phyloP scores from a whole-genome alignment of 2,329 filamentous ascomycete species.

The Canariomyces notabilis region DNA sequence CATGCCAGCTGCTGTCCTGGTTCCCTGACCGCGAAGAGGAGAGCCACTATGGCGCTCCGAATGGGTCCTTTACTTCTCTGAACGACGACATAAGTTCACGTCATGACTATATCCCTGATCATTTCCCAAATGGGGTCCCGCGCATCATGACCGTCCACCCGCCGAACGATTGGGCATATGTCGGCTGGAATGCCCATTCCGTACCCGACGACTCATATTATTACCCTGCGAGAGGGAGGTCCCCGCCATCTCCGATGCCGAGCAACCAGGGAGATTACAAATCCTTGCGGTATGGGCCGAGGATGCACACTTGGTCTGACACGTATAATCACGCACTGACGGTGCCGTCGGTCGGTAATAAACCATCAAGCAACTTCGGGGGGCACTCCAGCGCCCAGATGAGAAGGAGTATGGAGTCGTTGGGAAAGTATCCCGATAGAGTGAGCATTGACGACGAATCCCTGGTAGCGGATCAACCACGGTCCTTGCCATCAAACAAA shows the following conservation, averaged over 20 bases:
- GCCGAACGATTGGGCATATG: conserved; percentile 41
- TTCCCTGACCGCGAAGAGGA: conserved; percentile 51
- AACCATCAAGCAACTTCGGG: conserved; percentile 6
- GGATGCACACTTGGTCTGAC: conserved; percentile 20
- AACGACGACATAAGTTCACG: conserved; percentile 35
- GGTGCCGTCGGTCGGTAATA: conserved; percentile 13
- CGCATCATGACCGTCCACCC: conserved; percentile 39
- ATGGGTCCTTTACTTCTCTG: conserved; percentile 34
- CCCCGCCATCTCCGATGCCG: conserved; percentile 48
- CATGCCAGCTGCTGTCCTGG: conserved; percentile 62
- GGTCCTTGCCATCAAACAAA: background rate
- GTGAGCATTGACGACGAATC: background rate
- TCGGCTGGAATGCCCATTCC: conserved; percentile 31
- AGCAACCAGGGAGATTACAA: conserved; percentile 38
- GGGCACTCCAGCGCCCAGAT: background rate
- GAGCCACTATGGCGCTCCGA: conserved; percentile 24
- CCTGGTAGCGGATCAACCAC: background rate
- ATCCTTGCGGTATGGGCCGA: conserved; percentile 22
- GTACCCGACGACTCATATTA: conserved; percentile 39
- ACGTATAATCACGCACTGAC: conserved; percentile 7
- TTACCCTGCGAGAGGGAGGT: conserved; percentile 47
- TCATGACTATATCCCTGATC: conserved; percentile 37
- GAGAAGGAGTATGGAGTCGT: background rate
- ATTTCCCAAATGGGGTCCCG: conserved; percentile 31
- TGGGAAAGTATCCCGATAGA: conserved; percentile 9